A percentile compares a stretch with the other conserved stretches of the same genome.
Evolutionary conservation across 495 filamentous ascomycete species (phyloP).

Genomic region (Articulospora tetracladia): DNA sequence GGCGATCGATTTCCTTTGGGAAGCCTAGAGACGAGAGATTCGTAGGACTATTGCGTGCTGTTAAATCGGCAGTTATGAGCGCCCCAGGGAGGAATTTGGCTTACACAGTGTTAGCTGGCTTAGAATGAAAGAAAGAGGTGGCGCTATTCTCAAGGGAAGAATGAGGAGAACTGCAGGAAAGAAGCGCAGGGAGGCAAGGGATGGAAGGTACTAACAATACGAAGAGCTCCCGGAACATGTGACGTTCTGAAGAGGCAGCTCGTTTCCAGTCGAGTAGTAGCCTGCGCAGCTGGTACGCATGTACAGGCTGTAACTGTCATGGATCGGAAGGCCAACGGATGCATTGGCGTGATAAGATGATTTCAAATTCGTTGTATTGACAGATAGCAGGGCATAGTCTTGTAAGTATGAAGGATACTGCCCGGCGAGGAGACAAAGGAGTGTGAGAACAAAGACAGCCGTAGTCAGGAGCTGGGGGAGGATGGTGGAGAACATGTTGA

Average conservation of each 20-base stretch:
- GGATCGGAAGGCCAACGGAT: not conserved
- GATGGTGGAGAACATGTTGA: slow-evolving; percentile 8
- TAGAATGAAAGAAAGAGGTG: no score
- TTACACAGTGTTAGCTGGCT: not conserved
- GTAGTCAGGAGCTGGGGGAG: slow-evolving; percentile 5
- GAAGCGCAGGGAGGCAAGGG: not conserved
- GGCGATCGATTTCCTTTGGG: not conserved
- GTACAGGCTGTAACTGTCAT: slow-evolving; percentile 3
- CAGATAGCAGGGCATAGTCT: slow-evolving; percentile 2
- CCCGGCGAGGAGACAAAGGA: slow-evolving; percentile 5
- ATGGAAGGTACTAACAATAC: not conserved
- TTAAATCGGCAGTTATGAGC: not conserved
- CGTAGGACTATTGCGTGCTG: not conserved
- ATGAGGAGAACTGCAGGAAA: not conserved
- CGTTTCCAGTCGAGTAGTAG: not conserved
- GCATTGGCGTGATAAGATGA: not conserved
- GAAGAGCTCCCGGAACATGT: not conserved
- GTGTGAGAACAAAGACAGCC: slow-evolving; percentile 3
- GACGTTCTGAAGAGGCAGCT: not conserved
- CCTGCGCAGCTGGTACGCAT: slow-evolving; percentile 3
- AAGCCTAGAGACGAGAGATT: not conserved
- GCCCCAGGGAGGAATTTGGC: slow-evolving; percentile 8
- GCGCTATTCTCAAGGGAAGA: not conserved
- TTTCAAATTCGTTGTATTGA: slow-evolving; percentile 8
- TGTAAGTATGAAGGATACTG: not conserved